phyloP scores from a whole-genome alignment of 2,329 filamentous ascomycete genomes.

The Akanthomyces dipterigenus region DNA sequence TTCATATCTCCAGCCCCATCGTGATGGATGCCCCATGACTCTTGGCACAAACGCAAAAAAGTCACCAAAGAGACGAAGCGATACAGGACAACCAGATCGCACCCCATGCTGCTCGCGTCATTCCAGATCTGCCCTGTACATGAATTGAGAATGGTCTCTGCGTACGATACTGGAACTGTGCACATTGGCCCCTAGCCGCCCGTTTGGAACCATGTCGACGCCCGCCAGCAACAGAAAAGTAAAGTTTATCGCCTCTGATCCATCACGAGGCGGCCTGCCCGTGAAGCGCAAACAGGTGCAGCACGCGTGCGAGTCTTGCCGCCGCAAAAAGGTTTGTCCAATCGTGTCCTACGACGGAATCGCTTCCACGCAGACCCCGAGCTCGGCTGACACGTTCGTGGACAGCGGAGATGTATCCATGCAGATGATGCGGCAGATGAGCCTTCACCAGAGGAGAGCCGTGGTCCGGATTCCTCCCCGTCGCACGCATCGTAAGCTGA shows the following conservation, averaged over 20 bases:
- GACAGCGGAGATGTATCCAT: slow-evolving; percentile 39
- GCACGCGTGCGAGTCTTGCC: slow-evolving; percentile 50
- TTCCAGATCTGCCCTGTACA: too few relatives aligned
- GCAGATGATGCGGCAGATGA: slow-evolving; percentile 29
- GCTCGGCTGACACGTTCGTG: not conserved
- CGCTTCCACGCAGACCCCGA: too few relatives aligned
- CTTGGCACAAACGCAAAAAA: not conserved
- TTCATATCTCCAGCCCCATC: slow-evolving; percentile 1
- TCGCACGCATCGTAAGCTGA: slow-evolving; percentile 25
- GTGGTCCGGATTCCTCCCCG: slow-evolving; percentile 20
- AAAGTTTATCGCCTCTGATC: slow-evolving; percentile 52
- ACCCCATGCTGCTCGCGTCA: not conserved
- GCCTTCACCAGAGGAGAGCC: slow-evolving; percentile 19
- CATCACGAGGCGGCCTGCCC: slow-evolving; percentile 41
- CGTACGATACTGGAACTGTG: not conserved
- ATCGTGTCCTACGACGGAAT: not conserved
- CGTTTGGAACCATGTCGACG: slow-evolving; percentile 5
- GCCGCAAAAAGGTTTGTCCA: slow-evolving; percentile 44
- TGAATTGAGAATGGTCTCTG: not conserved
- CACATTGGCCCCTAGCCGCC: not conserved
- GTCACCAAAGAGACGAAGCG: not conserved
- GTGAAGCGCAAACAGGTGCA: slow-evolving; percentile 54
- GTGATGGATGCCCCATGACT: not conserved
- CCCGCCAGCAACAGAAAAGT: slow-evolving; percentile 26
- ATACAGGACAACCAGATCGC: not conserved